These are phyloP conservation scores for Tulasnella sp. DNA, from an alignment of 768 basidiomycete genomes.

Conservation along the genomic window DNA sequence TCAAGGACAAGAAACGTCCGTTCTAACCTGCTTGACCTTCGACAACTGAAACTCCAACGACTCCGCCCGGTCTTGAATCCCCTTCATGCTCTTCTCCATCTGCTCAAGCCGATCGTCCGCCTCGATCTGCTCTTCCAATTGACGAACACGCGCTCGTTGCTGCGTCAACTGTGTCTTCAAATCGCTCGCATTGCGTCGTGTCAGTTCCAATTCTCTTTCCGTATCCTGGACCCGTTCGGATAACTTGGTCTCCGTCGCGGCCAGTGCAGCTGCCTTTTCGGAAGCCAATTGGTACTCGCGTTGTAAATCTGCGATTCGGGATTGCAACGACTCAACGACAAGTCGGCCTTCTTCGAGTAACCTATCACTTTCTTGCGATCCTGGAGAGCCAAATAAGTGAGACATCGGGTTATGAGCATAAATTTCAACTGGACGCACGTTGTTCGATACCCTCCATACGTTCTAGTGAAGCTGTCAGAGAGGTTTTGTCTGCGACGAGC, in stretches of 20 bases:
- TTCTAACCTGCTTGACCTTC: slow-evolving; percentile 58
- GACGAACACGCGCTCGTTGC: slow-evolving; percentile 46
- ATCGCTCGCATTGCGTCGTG: slow-evolving; percentile 42
- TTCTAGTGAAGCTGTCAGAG: slow-evolving; percentile 41
- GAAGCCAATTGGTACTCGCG: background rate
- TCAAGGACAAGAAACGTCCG: background rate
- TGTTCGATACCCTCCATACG: slow-evolving; percentile 46
- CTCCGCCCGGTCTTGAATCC: slow-evolving; percentile 69
- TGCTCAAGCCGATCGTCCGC: slow-evolving; percentile 70
- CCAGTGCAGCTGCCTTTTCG: background rate
- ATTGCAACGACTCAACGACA: slow-evolving; percentile 32
- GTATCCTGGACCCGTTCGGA: slow-evolving; percentile 6
- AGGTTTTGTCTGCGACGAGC: slow-evolving; percentile 63
- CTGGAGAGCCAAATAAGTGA: background rate
- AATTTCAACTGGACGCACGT: slow-evolving; percentile 31
- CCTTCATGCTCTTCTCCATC: slow-evolving; percentile 57
- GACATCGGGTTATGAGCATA: background rate
- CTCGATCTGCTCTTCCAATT: slow-evolving; percentile 71
- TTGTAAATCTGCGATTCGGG: slow-evolving; percentile 1
- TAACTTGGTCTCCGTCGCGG: slow-evolving; percentile 2
- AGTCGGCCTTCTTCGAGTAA: slow-evolving; percentile 44
- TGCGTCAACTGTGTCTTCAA: slow-evolving; percentile 42
- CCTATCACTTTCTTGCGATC: slow-evolving; percentile 27
- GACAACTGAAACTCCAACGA: slow-evolving; percentile 74
- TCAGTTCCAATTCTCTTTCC: slow-evolving; percentile 56